Conservation (phyloP, 768 basidiomycete genomes). For the Hortiboletus flavorubellus region DNA sequence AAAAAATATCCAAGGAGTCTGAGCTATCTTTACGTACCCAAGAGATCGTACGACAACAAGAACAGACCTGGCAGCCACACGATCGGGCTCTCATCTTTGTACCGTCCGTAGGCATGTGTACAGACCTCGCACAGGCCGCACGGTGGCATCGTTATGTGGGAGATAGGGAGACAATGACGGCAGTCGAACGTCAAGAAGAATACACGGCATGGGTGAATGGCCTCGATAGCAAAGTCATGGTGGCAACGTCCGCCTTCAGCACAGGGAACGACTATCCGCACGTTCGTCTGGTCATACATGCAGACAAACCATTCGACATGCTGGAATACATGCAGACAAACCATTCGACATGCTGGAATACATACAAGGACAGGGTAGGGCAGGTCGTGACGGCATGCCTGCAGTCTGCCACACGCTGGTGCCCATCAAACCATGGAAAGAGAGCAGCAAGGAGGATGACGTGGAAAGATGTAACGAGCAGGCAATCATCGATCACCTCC, state of each 20-base stretch:
- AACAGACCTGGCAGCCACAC: accelerated
- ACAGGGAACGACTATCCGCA: conserved; percentile 27
- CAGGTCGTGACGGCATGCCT: conserved; percentile 9
- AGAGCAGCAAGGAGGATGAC: not conserved
- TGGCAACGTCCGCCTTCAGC: conserved; percentile 25
- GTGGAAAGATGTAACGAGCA: not conserved
- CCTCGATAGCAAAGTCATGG: not conserved
- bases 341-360: conserved; percentile 21
- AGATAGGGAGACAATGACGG: not conserved
- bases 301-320: no score
- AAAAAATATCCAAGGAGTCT: not conserved
- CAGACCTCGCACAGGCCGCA: not conserved
- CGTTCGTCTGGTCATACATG: conserved; percentile 17
- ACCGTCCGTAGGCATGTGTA: not conserved
- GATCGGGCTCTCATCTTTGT: conserved; percentile 13
- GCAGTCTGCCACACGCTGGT: not conserved
- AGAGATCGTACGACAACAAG: not conserved
- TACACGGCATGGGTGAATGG: conserved; percentile 17
- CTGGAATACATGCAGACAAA: conserved; percentile 15
- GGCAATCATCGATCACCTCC: not conserved
- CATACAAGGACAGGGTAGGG: conserved; percentile 21
- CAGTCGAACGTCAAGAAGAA: accelerated
- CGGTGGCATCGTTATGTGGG: conserved; percentile 15
- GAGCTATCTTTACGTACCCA: no score
- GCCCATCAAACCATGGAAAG: not conserved